Evolutionary conservation across 2,329 filamentous ascomycete species (phyloP), one percentile per base, ranked within the genome.

Genomic region (Teratosphaeria viscida): DNA sequence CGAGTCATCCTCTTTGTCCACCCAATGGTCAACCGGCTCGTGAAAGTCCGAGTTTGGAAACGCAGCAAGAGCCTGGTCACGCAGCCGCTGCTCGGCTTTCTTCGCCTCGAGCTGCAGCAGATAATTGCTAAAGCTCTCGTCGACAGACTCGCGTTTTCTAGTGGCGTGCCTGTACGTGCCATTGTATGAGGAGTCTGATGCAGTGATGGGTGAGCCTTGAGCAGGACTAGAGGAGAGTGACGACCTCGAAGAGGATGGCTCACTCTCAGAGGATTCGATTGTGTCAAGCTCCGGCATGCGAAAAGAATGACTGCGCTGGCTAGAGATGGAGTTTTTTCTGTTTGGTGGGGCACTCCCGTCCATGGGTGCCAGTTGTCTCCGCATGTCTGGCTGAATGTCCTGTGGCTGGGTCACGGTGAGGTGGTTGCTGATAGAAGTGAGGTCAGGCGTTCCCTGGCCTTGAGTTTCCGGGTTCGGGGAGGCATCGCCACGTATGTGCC

Each of bases 101-200:
- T 85, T 87, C 56, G 89, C 89, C 52, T 91, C 89, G 60, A 95
- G 78, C 59, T 88, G 85, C 60, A 95, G 81, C 59, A 96, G 76
- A 72, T 92, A 92, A 43, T 86, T 85, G 57, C 87, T 85, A 66
- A 89, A 87, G 63, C 83, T 82, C 63, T 89, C 88, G 69, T 94
- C 89, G 63, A 88, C 87, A 60, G 81, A 91, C 79, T 78, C 88
- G 73, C 77, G 73, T 62, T 75, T 73, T 47, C 85, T 79, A 60
- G 82, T 79, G 63, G 78, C 76, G 71, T 82, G 75, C 71, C 79
- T 81, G 66, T 78, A 78, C 62, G 71, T 70, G 58, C 76, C 67
- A 43, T 71, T 74, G 56, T 64, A 68, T 19, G 75, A 80, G 64
- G 74, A 76, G 63, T 81, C 78, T n/a, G 79, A 79, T 43, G 72